These are phyloP conservation scores for Hygrophoropsis aurantiaca DNA, from an alignment of 768 basidiomycete genomes.

Conservation along the genomic window DNA sequence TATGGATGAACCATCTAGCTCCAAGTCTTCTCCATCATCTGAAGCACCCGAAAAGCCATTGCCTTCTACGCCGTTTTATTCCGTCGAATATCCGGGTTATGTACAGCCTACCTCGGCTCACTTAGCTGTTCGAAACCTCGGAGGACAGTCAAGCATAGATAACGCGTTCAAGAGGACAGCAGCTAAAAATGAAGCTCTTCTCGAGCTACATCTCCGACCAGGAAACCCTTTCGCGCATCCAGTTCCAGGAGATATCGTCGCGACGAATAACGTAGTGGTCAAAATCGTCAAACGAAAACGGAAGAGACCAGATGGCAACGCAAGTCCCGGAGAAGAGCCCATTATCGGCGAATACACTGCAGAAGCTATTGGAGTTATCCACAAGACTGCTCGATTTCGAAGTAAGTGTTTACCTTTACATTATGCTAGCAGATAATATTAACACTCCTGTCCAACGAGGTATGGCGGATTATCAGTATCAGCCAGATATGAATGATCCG, in stretches of 20 bases:
- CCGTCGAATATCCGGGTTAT: slow-evolving; percentile 91
- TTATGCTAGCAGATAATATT: neutral
- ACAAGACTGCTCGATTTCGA: slow-evolving; percentile 86
- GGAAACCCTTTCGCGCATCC: slow-evolving; percentile 82
- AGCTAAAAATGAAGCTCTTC: slow-evolving; percentile 57
- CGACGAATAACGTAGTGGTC: slow-evolving; percentile 79
- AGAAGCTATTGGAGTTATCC: slow-evolving; percentile 70
- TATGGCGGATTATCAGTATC: slow-evolving; percentile 93
- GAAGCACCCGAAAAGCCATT: slow-evolving; percentile 44
- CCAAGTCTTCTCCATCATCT: slow-evolving; percentile 3
- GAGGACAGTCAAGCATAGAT: slow-evolving; percentile 70
- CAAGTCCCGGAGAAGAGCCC: slow-evolving; percentile 22
- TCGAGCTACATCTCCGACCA: slow-evolving; percentile 78
- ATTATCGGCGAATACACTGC: slow-evolving; percentile 69
- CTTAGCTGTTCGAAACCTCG: slow-evolving; percentile 62
- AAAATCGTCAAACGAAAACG: slow-evolving; percentile 78
- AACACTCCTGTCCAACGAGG: slow-evolving; percentile 46
- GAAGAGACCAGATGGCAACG: slow-evolving; percentile 31
- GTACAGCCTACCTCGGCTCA: slow-evolving; percentile 62
- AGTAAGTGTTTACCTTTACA: slow-evolving; percentile 50
- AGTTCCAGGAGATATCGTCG: slow-evolving; percentile 75
- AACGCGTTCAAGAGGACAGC: slow-evolving; percentile 72
- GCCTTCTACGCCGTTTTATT: slow-evolving; percentile 64
- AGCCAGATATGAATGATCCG: slow-evolving; percentile 71
- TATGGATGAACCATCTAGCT: slow-evolving; percentile 8